These are phyloP conservation scores for Sugiyamaella valdiviana DNA, from an alignment of 805 yeast genomes.

Conservation along the genomic window DNA sequence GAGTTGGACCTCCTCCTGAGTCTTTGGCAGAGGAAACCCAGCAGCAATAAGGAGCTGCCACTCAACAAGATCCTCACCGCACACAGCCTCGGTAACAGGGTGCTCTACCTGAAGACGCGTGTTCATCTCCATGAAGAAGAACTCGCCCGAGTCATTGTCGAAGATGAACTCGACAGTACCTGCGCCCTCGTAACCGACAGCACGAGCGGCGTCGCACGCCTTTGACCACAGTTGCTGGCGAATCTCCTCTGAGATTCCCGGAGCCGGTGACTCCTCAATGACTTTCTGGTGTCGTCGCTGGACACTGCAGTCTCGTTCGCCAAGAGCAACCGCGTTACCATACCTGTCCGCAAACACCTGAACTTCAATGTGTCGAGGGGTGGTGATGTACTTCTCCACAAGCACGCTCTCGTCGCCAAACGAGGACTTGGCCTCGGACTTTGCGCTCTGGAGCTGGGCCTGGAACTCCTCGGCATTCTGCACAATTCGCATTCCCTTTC, in stretches of 20 bases:
- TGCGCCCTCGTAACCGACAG: slow-evolving; percentile 50
- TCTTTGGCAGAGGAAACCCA: slow-evolving; percentile 29
- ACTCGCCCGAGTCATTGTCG: slow-evolving; percentile 46
- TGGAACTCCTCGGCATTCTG: slow-evolving; percentile 43
- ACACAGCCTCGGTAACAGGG: slow-evolving; percentile 52
- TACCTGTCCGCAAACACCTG: slow-evolving; percentile 52
- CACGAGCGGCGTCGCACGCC: slow-evolving; percentile 44
- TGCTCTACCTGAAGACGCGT: slow-evolving; percentile 55
- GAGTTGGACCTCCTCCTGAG: slow-evolving; percentile 26
- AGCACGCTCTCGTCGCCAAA: slow-evolving; percentile 52
- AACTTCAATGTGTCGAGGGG: slow-evolving; percentile 51
- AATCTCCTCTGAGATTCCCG: slow-evolving; percentile 44
- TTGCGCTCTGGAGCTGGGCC: slow-evolving; percentile 46
- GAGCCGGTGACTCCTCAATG: slow-evolving; percentile 53
- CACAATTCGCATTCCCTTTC: slow-evolving; percentile 52
- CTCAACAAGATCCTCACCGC: slow-evolving; percentile 50
- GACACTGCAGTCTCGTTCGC: slow-evolving; percentile 53
- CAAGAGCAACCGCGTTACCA: slow-evolving; percentile 50
- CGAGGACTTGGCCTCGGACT: slow-evolving; percentile 48
- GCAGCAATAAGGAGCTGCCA: slow-evolving; percentile 38
- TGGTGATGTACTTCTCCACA: slow-evolving; percentile 48
- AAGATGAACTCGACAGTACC: slow-evolving; percentile 54
- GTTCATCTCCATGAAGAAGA: slow-evolving; percentile 52
- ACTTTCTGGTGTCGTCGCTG: slow-evolving; percentile 53
- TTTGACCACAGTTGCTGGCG: slow-evolving; percentile 43